Percentiles rank a stretch among this genome's conserved stretches.
Evolutionary conservation across 1,284 basidiomycete genomes (phyloP).

Genomic region (Cryptococcus neoformans): DNA sequence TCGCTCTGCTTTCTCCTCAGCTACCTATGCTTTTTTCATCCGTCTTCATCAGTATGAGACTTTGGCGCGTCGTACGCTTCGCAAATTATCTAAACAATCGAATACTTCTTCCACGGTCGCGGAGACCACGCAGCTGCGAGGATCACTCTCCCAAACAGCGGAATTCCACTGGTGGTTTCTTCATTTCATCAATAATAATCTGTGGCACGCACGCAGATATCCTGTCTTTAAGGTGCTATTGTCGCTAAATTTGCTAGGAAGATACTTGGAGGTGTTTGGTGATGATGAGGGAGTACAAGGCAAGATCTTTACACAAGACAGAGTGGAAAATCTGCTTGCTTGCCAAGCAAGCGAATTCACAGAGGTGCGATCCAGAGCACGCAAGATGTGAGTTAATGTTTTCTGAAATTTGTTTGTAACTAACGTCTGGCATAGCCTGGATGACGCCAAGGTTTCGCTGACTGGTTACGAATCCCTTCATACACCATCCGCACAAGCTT

Average conservation of each 20-base stretch:
- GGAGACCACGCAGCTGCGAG: neutral
- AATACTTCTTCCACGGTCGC: neutral
- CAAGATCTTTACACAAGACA: conserved; percentile 29
- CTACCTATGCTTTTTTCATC: conserved; percentile 26
- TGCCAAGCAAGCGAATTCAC: conserved; percentile 47
- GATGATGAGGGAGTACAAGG: conserved; percentile 6
- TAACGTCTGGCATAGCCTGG: conserved; percentile 24
- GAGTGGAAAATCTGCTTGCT: conserved; percentile 33
- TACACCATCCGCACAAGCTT: conserved; percentile 8
- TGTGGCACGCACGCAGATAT: conserved; percentile 22
- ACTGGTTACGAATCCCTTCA: conserved; percentile 32
- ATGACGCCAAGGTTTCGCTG: conserved; percentile 30
- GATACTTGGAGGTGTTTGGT: conserved; percentile 36
- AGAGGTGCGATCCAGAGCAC: conserved; percentile 35
- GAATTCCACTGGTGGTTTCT: conserved; percentile 31
- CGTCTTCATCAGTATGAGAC: conserved; percentile 24
- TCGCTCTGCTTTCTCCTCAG: neutral
- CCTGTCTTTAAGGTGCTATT: conserved; percentile 33
- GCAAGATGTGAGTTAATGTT: conserved; percentile 34
- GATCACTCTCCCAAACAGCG: neutral
- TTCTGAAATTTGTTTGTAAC: neutral
- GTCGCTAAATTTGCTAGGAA: conserved; percentile 22
- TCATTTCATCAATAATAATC: conserved; percentile 21
- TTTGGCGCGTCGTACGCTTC: conserved; percentile 12
- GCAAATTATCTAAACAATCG: conserved; percentile 11